Conservation (phyloP, 768 basidiomycete genomes). For the Filobasidium floriforme region DNA sequence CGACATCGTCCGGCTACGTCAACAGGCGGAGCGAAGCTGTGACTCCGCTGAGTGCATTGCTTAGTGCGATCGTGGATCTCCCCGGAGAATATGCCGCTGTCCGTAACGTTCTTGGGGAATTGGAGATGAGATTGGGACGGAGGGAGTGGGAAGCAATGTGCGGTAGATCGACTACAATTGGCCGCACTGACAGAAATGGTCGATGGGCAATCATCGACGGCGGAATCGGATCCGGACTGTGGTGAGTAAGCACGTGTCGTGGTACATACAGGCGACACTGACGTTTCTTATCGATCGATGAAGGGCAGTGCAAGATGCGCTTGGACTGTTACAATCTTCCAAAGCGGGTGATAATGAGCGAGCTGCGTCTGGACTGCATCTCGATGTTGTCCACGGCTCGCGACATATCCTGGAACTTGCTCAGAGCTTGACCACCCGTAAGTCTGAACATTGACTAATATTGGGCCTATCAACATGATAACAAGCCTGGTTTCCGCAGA, state of each 20-base stretch:
- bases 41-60: conserved; percentile 28
- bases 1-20: background rate
- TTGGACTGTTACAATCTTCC: background rate
- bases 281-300: background rate
- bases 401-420: conserved; percentile 31
- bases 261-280: background rate
- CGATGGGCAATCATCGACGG: conserved; percentile 31
- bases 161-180: background rate
- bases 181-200: background rate
- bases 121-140: conserved; percentile 30
- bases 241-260: conserved; percentile 25
- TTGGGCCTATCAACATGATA: too few species aligned
- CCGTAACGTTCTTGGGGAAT: conserved; percentile 36
- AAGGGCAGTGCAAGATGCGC: conserved; percentile 15
- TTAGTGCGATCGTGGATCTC: conserved; percentile 33
- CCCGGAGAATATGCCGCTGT: conserved; percentile 42
- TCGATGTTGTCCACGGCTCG: conserved; percentile 29
- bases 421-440: conserved; percentile 11
- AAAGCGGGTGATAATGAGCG: background rate
- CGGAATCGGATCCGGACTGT: conserved; percentile 37
- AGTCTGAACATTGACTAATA: too few species aligned
- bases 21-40: conserved; percentile 21
- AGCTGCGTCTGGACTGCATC: background rate
- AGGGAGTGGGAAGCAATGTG: conserved; percentile 27
- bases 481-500: background rate